Conservation (phyloP, 805 yeast genomes). For the Zygosaccharomyces siamensis region DNA sequence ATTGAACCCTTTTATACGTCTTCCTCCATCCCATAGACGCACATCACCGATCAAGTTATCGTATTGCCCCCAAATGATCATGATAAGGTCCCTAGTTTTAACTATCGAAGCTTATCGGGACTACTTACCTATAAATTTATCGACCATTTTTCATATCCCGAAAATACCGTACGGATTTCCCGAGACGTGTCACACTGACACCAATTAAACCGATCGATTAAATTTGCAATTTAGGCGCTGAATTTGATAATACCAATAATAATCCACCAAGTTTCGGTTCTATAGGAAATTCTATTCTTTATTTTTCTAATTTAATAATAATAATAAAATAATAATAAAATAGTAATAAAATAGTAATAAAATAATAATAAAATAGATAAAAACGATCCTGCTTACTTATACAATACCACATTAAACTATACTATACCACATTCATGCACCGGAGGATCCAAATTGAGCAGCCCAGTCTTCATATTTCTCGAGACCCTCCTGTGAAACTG, state of each 20-base stretch:
- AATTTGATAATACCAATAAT: neutral
- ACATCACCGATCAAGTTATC: neutral
- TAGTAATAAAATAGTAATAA: too few relatives aligned
- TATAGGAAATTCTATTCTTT: too few relatives aligned
- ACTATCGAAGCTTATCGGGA: neutral
- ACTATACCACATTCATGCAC: slow-evolving; percentile 46
- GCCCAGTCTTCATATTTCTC: slow-evolving; percentile 88
- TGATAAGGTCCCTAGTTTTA: neutral
- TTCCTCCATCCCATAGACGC: neutral
- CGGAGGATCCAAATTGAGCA: slow-evolving; percentile 75
- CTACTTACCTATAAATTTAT: too few relatives aligned
- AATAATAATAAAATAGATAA: too few relatives aligned
- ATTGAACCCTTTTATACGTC: neutral
- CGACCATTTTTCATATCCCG: neutral
- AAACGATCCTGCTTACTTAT: neutral
- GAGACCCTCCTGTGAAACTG: slow-evolving; percentile 80
- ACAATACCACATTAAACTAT: neutral
- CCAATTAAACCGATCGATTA: neutral
- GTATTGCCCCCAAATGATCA: neutral
- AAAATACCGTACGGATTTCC: neutral
- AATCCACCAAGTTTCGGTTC: neutral
- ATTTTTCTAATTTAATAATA: too few relatives aligned
- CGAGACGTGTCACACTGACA: neutral
- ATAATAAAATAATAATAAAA: too few relatives aligned
- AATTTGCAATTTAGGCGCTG: neutral